Evolutionary conservation across 129 eudicot genomes (phyloP).

Genomic region (Ambrosia trifida): DNA sequence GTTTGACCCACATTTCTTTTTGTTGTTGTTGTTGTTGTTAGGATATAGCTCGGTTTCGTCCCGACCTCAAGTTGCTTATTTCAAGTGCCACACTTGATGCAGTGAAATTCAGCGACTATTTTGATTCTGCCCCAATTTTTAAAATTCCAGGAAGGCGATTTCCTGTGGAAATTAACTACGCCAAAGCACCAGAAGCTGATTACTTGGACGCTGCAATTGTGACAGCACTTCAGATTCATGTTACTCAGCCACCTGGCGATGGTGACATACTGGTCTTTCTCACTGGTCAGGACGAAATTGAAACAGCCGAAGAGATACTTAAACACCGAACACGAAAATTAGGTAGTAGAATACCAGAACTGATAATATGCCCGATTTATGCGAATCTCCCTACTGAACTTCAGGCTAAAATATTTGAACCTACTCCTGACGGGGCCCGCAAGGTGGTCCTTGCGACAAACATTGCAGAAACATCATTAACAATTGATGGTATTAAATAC

Average conservation of each 20-base stretch:
- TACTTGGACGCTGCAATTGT: conserved; percentile 94
- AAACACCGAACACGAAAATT: conserved; percentile 85
- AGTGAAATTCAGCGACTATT: conserved; percentile 88
- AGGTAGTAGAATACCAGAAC: conserved; percentile 90
- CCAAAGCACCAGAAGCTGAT: conserved; percentile 97
- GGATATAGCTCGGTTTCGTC: conserved; percentile 92
- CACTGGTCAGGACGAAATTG: conserved; percentile 96
- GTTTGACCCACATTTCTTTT: conserved; percentile 13
- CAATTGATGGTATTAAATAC: conserved; percentile 90
- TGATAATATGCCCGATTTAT: conserved; percentile 87
- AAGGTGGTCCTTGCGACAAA: conserved; percentile 94
- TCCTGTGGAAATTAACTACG: conserved; percentile 89
- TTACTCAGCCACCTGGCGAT: conserved; percentile 81
- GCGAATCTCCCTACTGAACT: conserved; percentile 94
- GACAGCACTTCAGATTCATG: conserved; percentile 88
- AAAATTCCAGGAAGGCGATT: conserved; percentile 89
- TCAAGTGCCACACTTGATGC: conserved; percentile 98
- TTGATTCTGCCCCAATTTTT: conserved; percentile 85
- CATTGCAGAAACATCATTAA: conserved; percentile 92
- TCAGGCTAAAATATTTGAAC: conserved; percentile 92
- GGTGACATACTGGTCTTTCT: conserved; percentile 83
- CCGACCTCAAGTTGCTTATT: conserved; percentile 84
- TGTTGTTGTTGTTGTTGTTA: not conserved
- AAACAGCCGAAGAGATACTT: conserved; percentile 87
- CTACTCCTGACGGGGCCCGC: conserved; percentile 93